Conservation (phyloP, 1,284 basidiomycete species). For the Ganoderma lucidum region DNA sequence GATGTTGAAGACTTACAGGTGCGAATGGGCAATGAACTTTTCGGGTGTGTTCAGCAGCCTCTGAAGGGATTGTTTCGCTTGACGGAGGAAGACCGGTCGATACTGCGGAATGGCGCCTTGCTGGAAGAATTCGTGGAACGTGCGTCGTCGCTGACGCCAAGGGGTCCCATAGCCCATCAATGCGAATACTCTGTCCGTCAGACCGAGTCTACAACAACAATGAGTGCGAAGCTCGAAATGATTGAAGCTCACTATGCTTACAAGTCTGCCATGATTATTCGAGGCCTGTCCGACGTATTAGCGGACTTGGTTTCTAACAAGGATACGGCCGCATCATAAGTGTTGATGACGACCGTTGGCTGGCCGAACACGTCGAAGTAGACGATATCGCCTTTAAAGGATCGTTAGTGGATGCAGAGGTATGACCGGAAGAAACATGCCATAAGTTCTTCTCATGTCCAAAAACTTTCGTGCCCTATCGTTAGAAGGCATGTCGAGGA, state of each 20-base stretch:
- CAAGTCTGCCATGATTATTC: conserved; percentile 2
- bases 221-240: neutral
- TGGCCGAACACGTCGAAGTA: neutral
- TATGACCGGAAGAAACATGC: neutral
- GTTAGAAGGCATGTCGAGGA: neutral
- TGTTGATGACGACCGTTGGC: neutral
- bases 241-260: neutral
- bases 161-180: neutral
- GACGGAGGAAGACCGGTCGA: neutral
- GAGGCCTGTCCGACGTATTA: neutral
- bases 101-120: neutral
- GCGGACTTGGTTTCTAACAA: neutral
- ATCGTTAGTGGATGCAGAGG: neutral
- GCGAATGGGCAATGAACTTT: neutral
- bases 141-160: neutral
- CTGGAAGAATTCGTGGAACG: conserved; percentile 5
- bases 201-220: neutral
- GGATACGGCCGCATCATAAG: neutral
- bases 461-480: neutral
- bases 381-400: neutral
- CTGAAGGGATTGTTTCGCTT: neutral
- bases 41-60: neutral
- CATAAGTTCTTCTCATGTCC: neutral
- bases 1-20: neutral
- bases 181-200: neutral